Evolutionary conservation across 1,139 yeast genomes (phyloP).

Genomic region (Lipomyces yarrowii): DNA sequence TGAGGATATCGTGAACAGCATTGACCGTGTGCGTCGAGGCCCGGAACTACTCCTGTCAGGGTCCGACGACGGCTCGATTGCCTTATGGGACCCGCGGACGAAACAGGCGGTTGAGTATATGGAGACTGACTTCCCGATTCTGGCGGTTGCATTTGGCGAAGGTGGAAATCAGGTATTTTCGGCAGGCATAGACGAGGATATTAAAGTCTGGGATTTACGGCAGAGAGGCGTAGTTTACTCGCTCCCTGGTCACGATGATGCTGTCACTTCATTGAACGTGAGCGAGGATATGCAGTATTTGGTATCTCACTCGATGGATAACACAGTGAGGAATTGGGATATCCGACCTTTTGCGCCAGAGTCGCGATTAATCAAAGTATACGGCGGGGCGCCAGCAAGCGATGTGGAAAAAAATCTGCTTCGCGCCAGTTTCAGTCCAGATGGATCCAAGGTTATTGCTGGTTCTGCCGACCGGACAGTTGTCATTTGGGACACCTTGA

Average conservation of each 20-base stretch:
- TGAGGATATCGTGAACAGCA: constrained; percentile 58
- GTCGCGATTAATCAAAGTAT: constrained; percentile 50
- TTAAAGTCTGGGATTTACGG: constrained; percentile 51
- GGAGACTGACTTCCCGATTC: constrained; percentile 57
- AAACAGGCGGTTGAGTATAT: constrained; percentile 49
- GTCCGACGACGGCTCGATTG: constrained; percentile 65
- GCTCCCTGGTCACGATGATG: constrained; percentile 48
- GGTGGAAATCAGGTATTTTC: constrained; percentile 53
- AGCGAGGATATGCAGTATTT: constrained; percentile 53
- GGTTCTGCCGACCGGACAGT: constrained; percentile 67
- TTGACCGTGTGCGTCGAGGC: constrained; percentile 45
- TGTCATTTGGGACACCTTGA: constrained; percentile 62
- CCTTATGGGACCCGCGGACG: constrained; percentile 66
- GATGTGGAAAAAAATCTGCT: constrained; percentile 58
- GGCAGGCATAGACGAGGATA: constrained; percentile 68
- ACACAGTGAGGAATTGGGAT: constrained; percentile 59
- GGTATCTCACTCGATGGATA: constrained; percentile 61
- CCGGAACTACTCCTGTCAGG: constrained; percentile 53
- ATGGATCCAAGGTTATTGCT: constrained; percentile 49
- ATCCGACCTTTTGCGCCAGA: constrained; percentile 50
- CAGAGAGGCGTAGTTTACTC: constrained; percentile 44
- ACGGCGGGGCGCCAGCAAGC: constrained; percentile 59
- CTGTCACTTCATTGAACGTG: constrained; percentile 57
- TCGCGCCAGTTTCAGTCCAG: constrained; percentile 52
- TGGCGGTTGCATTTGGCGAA: constrained; percentile 52